These are phyloP conservation scores for Phytophthora crassamura DNA, from an alignment of 352 stramenopile species.

Conservation along the genomic window DNA sequence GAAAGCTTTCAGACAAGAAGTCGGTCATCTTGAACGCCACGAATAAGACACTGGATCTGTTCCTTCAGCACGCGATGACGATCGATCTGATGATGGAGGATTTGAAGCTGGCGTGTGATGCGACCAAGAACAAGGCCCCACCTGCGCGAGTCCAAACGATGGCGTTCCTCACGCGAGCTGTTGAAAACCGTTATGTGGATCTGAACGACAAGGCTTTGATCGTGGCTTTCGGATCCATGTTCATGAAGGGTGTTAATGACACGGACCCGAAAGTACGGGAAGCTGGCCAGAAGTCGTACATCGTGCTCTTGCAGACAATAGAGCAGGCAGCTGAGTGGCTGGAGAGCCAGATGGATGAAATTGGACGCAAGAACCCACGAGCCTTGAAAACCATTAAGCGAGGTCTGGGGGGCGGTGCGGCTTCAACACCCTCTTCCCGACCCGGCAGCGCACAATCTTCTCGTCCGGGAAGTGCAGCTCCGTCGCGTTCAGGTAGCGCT, in stretches of 20 bases:
- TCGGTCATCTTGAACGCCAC: conserved; percentile 80
- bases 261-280: conserved; percentile 84
- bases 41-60: conserved; percentile 86
- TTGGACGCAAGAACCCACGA: conserved; percentile 75
- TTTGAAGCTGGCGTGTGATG: conserved; percentile 70
- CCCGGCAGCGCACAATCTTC: conserved; percentile 42
- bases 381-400: conserved; percentile 74
- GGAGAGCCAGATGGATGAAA: conserved; percentile 65
- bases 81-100: conserved; percentile 92
- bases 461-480: conserved; percentile 27
- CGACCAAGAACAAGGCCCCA: conserved; percentile 85
- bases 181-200: conserved; percentile 78
- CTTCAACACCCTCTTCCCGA: conserved; percentile 39
- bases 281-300: conserved; percentile 69
- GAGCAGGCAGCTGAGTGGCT: conserved; percentile 61
- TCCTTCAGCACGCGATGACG: conserved; percentile 81
- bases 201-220: conserved; percentile 67
- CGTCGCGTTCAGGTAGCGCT: conserved; percentile 37
- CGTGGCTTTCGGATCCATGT: conserved; percentile 68
- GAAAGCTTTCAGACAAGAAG: conserved; percentile 91
- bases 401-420: conserved; percentile 38
- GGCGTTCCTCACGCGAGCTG: conserved; percentile 66
- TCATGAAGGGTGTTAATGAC: conserved; percentile 74
- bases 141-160: conserved; percentile 81
- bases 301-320: conserved; percentile 62